Evolutionary conservation across 2,329 filamentous ascomycete species (phyloP), one percentile per base, ranked within the genome.

Genomic region (Leptodontidium sp.): DNA sequence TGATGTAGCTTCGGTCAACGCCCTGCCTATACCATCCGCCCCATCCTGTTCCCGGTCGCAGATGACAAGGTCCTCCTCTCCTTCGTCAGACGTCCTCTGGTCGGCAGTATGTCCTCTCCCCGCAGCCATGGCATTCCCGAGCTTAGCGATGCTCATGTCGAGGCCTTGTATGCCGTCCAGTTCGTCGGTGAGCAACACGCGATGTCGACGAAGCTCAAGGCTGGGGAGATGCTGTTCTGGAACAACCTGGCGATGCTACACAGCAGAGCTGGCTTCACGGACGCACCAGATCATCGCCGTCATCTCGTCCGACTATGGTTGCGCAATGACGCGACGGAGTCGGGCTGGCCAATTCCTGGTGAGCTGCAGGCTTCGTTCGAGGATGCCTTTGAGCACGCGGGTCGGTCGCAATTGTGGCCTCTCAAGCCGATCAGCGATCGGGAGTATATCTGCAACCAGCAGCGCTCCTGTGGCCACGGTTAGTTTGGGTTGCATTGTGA

Each of bases 271-370:
- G 64, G 58, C n/a, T 71, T 68, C 53, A 68, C 64, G 9, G 67
- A 71, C 47, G 32, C 50, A 4, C 50, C 61, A 15, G 53, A 49
- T 9, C 11, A 55, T 29, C 52, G 35, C 17, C 69, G 69, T 14
- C 67, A 71, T 61, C 53, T 71, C 2, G 15, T 71, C n/a, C 69
- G 69, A 9, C 17, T 71, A 5, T 71, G 69, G 69, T 47, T 71
- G 35, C 58, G 64, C 53, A 69, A 71, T 55, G 61, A 69, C 17
- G 63, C 50, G 4, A 59, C 32, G n/a, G 68, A 59, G 21, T 29
- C 21, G 35, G 47, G 9, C 2, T 71, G 61, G 61, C 50, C 58
- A 14, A 64, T 67, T 50, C 69, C 69, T 17, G 26, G n/a, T 35
- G 55, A 66, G 38, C 55, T 71, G 2, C 24, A 59, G 55, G 38